Evolutionary conservation across 164 flowering plant genomes (phyloP), one percentile per base, ranked within the genome.

Genomic region (Magnolia kwangsiensis): DNA sequence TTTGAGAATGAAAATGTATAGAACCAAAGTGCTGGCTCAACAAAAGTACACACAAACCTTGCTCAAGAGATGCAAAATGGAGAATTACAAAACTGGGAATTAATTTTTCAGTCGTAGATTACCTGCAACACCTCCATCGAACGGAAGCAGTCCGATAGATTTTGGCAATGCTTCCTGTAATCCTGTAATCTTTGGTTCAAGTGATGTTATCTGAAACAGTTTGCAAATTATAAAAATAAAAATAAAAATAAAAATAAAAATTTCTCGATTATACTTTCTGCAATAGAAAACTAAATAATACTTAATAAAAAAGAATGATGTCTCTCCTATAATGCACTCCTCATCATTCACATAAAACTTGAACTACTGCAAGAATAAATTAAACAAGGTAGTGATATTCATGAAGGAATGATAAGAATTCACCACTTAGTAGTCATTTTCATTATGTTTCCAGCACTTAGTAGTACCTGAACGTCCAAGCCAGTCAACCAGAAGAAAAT

Each of bases 91-190:
- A 21, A 24, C 14, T 16, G 7, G 18, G 8, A 68, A 68, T 27
- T 16, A 29, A 16, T 10, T 65, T 58, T 21, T 27, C 3, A 31
- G 37, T 61, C 10, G 20, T 16, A 23, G 10, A 27, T 45, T 88
- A 96, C 99, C 99, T 90, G 93, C 82, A 66, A 96, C 90, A 71
- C 99, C 99, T 67, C 95, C 93, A 88, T 96, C 99, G 79, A 92
- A 96, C 68, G 96, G 90, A 73, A 96, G 97, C 75, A 96, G 76
- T 75, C 97, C 99, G 78, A 96, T 90, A 66, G 99, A 90, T 83
- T 92, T 96, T 37, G 99, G 99, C 78, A 96, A 79, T 79, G 92
- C 88, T 85, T 94, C 98, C 85, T 92, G 97, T 80, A 96, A 78
- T 74, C 91, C 93, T 20, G 89, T 79, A 31, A 96, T 86, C 92